These are phyloP conservation scores for Dictyostelium capitatum DNA, from an alignment of 78 protist species.

Conservation along the genomic window DNA sequence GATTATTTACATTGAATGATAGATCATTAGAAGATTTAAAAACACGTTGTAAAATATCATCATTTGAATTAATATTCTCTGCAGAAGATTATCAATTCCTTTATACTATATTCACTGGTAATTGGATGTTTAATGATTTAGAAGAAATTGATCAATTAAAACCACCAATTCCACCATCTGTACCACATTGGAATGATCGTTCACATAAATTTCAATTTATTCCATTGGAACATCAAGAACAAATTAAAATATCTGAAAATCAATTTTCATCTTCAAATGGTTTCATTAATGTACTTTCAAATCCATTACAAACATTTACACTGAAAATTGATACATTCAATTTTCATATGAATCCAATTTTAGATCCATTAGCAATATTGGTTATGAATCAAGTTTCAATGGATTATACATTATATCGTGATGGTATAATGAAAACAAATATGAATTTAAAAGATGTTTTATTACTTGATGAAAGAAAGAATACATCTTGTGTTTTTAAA, in stretches of 20 bases:
- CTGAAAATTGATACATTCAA: slow-evolving; percentile 8
- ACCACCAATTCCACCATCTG: slow-evolving; percentile 56
- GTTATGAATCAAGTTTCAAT: slow-evolving; percentile 11
- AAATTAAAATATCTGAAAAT: slow-evolving; percentile 51
- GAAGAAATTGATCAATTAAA: not conserved
- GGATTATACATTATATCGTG: slow-evolving; percentile 22
- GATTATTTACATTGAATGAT: slow-evolving; percentile 16
- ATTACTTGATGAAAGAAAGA: slow-evolving; percentile 41
- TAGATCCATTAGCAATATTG: slow-evolving; percentile 32
- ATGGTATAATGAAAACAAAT: slow-evolving; percentile 7
- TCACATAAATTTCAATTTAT: slow-evolving; percentile 1
- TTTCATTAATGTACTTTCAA: slow-evolving; percentile 4
- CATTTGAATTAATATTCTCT: slow-evolving; percentile 13
- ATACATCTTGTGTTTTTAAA: slow-evolving; percentile 47
- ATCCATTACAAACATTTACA: slow-evolving; percentile 4
- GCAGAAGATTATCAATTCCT: slow-evolving; percentile 55
- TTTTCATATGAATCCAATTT: slow-evolving; percentile 24
- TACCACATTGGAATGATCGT: not conserved
- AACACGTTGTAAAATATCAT: not conserved
- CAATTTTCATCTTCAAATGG: slow-evolving; percentile 44
- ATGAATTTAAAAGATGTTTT: slow-evolving; percentile 3
- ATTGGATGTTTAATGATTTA: slow-evolving; percentile 45
- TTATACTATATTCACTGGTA: slow-evolving; percentile 48
- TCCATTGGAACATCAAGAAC: slow-evolving; percentile 25
- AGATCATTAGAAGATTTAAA: slow-evolving; percentile 23